These are phyloP conservation scores for Oryza punctata DNA, from an alignment of 176 grass and related monocot genomes.

Conservation along the genomic window DNA sequence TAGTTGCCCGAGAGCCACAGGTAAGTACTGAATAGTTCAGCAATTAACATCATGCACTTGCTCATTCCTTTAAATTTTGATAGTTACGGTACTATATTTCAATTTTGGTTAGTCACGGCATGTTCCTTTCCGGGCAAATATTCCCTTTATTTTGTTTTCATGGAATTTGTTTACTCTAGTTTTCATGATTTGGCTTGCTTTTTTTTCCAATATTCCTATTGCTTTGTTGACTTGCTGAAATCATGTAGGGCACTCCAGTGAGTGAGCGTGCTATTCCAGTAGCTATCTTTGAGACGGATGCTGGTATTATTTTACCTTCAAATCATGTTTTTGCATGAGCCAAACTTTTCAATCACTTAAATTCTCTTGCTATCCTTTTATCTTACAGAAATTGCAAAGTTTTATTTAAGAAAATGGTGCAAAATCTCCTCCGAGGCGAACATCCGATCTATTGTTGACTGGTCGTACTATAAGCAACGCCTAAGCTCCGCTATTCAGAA, in stretches of 20 bases:
- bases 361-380: slow-evolving; percentile 11
- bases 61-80: neutral
- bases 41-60: slow-evolving; percentile 18
- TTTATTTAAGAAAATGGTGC: slow-evolving; percentile 94
- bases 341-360: slow-evolving; percentile 37
- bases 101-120: neutral
- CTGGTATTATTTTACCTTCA: slow-evolving; percentile 53
- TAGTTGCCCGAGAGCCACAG: slow-evolving; percentile 89
- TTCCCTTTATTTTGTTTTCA: slow-evolving; percentile 29
- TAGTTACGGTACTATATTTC: neutral
- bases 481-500: slow-evolving; percentile 93
- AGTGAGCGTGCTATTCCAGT: slow-evolving; percentile 96
- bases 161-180: slow-evolving; percentile 33
- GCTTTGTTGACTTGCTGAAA: slow-evolving; percentile 47
- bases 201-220: slow-evolving; percentile 20
- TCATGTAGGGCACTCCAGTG: slow-evolving; percentile 90
- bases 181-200: slow-evolving; percentile 28
- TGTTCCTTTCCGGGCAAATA: slow-evolving; percentile 25
- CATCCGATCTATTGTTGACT: slow-evolving; percentile 90
- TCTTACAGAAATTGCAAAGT: slow-evolving; percentile 66
- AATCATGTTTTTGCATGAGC: slow-evolving; percentile 30
- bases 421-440: slow-evolving; percentile 78
- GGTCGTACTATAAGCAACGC: slow-evolving; percentile 95
- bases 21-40: slow-evolving; percentile 52
- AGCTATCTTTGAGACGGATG: slow-evolving; percentile 93